These are phyloP conservation scores for Venturia pyrina DNA, from an alignment of 2,329 filamentous ascomycete genomes.

Conservation along the genomic window DNA sequence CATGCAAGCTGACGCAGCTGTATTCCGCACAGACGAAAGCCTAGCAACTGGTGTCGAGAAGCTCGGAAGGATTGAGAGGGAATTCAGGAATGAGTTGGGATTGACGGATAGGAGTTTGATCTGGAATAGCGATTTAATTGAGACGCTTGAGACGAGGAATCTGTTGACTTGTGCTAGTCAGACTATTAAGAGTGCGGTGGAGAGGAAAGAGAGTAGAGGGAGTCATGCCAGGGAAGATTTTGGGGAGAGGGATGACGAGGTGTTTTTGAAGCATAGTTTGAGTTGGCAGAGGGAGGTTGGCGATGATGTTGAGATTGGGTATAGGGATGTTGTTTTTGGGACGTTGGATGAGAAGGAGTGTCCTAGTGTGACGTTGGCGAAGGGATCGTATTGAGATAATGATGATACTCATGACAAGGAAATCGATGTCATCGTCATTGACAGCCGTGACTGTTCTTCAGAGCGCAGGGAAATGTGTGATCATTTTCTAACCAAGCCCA, in stretches of 20 bases:
- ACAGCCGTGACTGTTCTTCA: no score
- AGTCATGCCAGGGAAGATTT: slow-evolving; percentile 40
- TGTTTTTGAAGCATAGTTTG: slow-evolving; percentile 39
- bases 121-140: slow-evolving; percentile 41
- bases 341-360: slow-evolving; percentile 38
- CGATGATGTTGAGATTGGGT: slow-evolving; percentile 31
- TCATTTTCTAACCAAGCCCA: no score
- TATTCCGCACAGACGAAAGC: slow-evolving; percentile 34
- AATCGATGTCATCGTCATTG: no score
- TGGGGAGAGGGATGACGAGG: slow-evolving; percentile 30
- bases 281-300: slow-evolving; percentile 34
- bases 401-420: no score
- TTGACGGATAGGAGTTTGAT: slow-evolving; percentile 36
- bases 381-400: neutral
- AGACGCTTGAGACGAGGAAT: slow-evolving; percentile 38
- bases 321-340: slow-evolving; percentile 30
- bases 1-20: slow-evolving; percentile 37
- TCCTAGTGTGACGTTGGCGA: slow-evolving; percentile 4
- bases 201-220: slow-evolving; percentile 35
- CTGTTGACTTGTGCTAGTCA: slow-evolving; percentile 37
- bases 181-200: slow-evolving; percentile 34
- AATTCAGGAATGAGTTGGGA: slow-evolving; percentile 26
- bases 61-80: slow-evolving; percentile 26
- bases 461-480: no score
- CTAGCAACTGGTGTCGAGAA: slow-evolving; percentile 24